These are phyloP conservation scores for Rubia peregrina DNA, from an alignment of 305 asterid species.

Conservation along the genomic window DNA sequence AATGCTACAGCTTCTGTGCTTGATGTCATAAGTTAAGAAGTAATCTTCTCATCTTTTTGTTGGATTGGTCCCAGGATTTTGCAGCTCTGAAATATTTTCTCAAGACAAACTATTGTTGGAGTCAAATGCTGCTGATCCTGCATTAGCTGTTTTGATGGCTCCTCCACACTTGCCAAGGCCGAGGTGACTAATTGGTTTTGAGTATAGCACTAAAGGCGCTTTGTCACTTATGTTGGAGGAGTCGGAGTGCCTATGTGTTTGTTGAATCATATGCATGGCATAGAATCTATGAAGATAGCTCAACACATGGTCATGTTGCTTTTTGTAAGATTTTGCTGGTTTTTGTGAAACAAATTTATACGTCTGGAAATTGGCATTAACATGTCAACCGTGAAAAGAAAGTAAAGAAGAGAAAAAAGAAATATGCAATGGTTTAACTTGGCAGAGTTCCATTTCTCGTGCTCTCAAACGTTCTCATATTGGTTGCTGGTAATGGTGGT, in stretches of 20 bases:
- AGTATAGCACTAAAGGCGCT: constrained; percentile 73
- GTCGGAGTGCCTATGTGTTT: constrained; percentile 38
- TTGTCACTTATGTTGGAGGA: constrained; percentile 64
- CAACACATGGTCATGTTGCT: neutral
- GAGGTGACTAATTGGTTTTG: constrained; percentile 62
- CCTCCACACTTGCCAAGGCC: constrained; percentile 71
- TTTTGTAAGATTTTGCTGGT: no score
- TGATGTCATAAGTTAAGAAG: constrained; percentile 8
- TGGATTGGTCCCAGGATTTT: constrained; percentile 40
- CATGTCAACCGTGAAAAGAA: neutral
- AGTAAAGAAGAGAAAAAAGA: no score
- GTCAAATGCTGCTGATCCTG: constrained; percentile 17
- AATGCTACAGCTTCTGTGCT: constrained; percentile 16
- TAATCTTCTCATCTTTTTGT: constrained; percentile 18
- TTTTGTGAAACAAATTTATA: neutral
- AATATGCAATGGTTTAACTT: no score
- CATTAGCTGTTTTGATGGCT: constrained; percentile 34
- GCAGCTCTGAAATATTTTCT: constrained; percentile 24
- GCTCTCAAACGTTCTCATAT: no score
- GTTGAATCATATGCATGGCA: constrained; percentile 31
- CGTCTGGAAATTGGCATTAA: neutral
- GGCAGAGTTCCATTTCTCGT: no score
- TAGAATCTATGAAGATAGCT: no score
- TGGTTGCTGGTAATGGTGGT: no score
- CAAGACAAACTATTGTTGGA: constrained; percentile 12